phyloP scores from a whole-genome alignment of 2,329 filamentous ascomycete genomes.

The Aureobasidium mangrovei region DNA sequence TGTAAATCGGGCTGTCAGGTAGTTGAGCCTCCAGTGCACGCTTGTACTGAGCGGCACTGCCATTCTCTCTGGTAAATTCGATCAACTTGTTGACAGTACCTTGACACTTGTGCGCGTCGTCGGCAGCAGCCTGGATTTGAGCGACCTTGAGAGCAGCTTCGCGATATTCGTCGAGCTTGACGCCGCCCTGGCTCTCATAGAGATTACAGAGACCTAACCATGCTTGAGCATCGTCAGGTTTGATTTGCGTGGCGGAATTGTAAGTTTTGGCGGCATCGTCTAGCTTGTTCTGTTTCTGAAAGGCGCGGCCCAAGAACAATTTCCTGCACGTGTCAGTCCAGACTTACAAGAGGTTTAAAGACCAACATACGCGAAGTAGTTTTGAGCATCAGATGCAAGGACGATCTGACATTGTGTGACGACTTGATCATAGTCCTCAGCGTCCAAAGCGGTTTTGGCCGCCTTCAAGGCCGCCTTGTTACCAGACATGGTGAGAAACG shows the following conservation, averaged over 20 bases:
- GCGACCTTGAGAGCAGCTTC: conserved; percentile 65
- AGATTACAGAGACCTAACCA: conserved; percentile 86
- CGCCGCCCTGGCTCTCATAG: conserved; percentile 66
- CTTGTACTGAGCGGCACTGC: conserved; percentile 64
- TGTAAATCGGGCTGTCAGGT: conserved; percentile 72
- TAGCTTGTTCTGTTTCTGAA: conserved; percentile 64
- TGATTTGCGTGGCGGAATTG: conserved; percentile 59
- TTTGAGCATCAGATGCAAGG: conserved; percentile 63
- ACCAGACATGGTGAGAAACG: not conserved
- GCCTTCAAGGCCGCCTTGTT: conserved; percentile 71
- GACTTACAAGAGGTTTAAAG: not conserved
- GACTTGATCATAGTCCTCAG: conserved; percentile 70
- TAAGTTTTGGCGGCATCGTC: conserved; percentile 73
- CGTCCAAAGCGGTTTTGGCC: conserved; percentile 68
- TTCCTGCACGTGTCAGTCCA: conserved; percentile 40
- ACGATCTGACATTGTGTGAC: conserved; percentile 59
- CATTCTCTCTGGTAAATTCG: conserved; percentile 62
- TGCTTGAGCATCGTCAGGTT: conserved; percentile 67
- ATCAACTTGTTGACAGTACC: conserved; percentile 70
- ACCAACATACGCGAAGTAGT: conserved; percentile 66
- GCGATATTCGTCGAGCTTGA: conserved; percentile 65
- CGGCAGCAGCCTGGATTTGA: conserved; percentile 59
- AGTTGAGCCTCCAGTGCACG: conserved; percentile 67
- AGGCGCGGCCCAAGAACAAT: conserved; percentile 79
- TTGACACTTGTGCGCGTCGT: conserved; percentile 51